Conservation (phyloP, 1,284 basidiomycete genomes). For the Ustilago esculenta region DNA sequence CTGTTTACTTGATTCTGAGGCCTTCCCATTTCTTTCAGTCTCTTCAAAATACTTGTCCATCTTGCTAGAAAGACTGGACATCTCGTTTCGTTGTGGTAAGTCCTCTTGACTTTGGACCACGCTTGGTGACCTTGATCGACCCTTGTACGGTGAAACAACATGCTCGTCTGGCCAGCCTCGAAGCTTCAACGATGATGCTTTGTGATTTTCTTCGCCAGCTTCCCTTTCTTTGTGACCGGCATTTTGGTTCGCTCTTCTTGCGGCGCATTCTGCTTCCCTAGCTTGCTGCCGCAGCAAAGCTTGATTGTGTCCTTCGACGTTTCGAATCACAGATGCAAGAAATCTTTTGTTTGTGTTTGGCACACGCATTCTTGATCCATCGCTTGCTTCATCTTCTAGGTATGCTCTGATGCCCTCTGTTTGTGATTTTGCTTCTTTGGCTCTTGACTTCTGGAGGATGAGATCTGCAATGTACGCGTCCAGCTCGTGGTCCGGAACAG, state of each 20-base stretch:
- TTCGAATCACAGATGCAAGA: conserved; percentile 43
- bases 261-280: not conserved
- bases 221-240: not conserved
- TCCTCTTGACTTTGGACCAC: too few species aligned
- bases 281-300: conserved; percentile 32
- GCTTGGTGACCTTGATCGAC: not conserved
- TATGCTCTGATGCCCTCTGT: conserved; percentile 3
- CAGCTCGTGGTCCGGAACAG: conserved; percentile 26
- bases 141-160: not conserved
- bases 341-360: conserved; percentile 55
- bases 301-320: conserved; percentile 57
- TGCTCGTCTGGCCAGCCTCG: conserved; percentile 22
- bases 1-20: too few species aligned
- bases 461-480: conserved; percentile 46
- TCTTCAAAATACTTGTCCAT: conserved; percentile 61
- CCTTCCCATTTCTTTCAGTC: too few species aligned
- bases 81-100: too few species aligned
- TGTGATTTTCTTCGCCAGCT: not conserved
- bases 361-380: not conserved
- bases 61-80: conserved; percentile 33
- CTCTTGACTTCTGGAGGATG: conserved; percentile 27
- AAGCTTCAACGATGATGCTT: not conserved
- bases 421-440: not conserved
- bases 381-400: conserved; percentile 1
- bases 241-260: not conserved